A percentile compares a stretch with the other conserved stretches of the same genome.
These are phyloP conservation scores for Sonneratia caseolaris DNA, from an alignment of 345 rosid genomes.

Conservation along the genomic window DNA sequence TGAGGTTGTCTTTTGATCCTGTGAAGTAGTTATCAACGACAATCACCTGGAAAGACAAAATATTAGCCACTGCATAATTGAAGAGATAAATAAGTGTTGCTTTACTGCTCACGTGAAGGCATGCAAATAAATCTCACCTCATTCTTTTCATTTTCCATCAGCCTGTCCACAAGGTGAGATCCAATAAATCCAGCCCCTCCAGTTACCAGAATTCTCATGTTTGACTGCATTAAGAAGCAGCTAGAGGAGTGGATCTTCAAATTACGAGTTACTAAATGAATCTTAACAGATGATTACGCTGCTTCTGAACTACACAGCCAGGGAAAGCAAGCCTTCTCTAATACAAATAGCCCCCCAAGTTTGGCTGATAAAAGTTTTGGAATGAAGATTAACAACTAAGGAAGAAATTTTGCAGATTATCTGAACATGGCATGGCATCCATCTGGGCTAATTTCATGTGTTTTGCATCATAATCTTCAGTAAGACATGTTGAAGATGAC, in stretches of 20 bases:
- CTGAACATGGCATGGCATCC: neutral
- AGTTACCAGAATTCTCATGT: constrained; percentile 84
- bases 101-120: neutral
- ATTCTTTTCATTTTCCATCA: constrained; percentile 90
- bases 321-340: too few relatives aligned
- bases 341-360: too few relatives aligned
- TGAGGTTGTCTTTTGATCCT: constrained; percentile 84
- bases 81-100: neutral
- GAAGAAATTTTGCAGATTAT: neutral
- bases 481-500: neutral
- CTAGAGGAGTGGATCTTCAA: neutral
- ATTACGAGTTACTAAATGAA: neutral
- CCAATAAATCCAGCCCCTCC: constrained; percentile 99
- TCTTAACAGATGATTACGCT: neutral
- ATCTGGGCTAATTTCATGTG: neutral
- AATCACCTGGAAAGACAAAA: constrained; percentile 37
- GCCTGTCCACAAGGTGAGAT: constrained; percentile 84
- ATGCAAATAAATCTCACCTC: constrained; percentile 10
- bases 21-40: constrained; percentile 90
- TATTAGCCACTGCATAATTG: neutral
- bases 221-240: constrained; percentile 41
- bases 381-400: neutral
- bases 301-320: too few relatives aligned
- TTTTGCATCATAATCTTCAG: neutral
- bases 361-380: too few relatives aligned